Evolutionary conservation across 2,329 filamentous ascomycete species (phyloP), one percentile per base, ranked within the genome.

Genomic region (Aspergillus texensis): DNA sequence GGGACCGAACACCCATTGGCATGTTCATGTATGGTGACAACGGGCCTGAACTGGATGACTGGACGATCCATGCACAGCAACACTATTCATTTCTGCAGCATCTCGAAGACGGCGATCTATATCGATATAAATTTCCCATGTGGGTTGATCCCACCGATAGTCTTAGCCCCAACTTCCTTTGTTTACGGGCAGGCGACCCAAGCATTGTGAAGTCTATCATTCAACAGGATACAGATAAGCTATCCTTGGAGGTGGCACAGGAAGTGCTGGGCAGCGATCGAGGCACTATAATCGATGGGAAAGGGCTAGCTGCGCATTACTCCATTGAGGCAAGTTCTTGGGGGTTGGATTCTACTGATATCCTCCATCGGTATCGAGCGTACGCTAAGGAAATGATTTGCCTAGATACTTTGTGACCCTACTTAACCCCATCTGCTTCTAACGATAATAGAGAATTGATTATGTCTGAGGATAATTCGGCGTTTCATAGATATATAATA

Each of bases 301-400:
- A 82, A 61, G 82, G 83, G 1, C 71, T 88, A 10, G 85, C 82
- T 3, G 81, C 80, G 5, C 85, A 88, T 71, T 87, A 85, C 68
- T 82, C 81, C 64, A 84, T 84, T 60, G 77, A 74, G 12, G 77
- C 77, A 28, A 70, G 63, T 9, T 79, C 82, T 64, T 69, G 75
- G 9, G 77, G 78, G 10, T 61, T 87, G 60, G 78, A 80, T n/a
- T 74, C 77, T 57, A 87, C 85, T 0, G 85, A 88, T 68, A 75
- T 87, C 19, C 73, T 88, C 10, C 79, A 82, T 43, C 77, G 86
- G 36, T 88, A 86, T 69, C 78, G 80, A 16, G 77, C 79, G 2
- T 87, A 84, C 72, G 86, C 85, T 0, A 75, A 80, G 43, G 83
- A 87, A 67, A 80, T 79, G 26, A 79, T 86, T 19, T 88, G 85